phyloP scores from a whole-genome alignment of 306 rosid genomes.

The Medicago ruthenica region DNA sequence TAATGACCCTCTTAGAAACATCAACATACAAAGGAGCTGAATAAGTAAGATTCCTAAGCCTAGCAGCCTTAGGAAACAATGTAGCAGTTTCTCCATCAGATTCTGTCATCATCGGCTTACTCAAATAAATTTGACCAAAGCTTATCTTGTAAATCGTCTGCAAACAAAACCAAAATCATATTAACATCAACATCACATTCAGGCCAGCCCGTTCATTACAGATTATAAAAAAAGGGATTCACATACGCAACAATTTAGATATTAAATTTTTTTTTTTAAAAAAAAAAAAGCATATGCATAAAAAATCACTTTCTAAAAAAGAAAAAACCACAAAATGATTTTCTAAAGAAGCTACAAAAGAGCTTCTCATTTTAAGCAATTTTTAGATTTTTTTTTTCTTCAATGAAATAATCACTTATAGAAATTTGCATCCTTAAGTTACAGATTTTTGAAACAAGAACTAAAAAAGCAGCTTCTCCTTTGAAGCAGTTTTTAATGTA shows the following conservation, averaged over 20 bases:
- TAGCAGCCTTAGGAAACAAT: constrained; percentile 95
- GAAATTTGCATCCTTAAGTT: too few relatives aligned
- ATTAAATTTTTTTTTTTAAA: too few relatives aligned
- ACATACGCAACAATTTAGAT: background rate
- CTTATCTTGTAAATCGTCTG: constrained; percentile 83
- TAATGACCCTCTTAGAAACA: constrained; percentile 83
- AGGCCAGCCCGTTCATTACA: background rate
- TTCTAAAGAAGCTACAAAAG: background rate
- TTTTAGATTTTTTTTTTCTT: background rate
- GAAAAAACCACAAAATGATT: background rate
- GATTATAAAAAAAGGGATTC: too few relatives aligned
- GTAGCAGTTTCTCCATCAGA: constrained; percentile 98
- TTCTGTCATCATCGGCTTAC: constrained; percentile 99
- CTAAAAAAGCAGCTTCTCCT: too few relatives aligned
- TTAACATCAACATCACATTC: background rate
- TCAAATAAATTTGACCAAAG: constrained; percentile 95
- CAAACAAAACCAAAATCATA: constrained; percentile 13
- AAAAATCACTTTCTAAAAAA: background rate
- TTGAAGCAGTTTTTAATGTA: too few relatives aligned
- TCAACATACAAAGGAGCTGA: constrained; percentile 98
- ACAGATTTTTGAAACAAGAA: too few relatives aligned
- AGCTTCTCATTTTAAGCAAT: too few relatives aligned
- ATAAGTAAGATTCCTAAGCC: constrained; percentile 89
- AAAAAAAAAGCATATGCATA: too few relatives aligned
- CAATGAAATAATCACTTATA: too few relatives aligned